A percentile compares a stretch with the other conserved stretches of the same genome.
phyloP scores from a whole-genome alignment of 495 filamentous ascomycete species.

The Aspergillus saccharolyticus region DNA sequence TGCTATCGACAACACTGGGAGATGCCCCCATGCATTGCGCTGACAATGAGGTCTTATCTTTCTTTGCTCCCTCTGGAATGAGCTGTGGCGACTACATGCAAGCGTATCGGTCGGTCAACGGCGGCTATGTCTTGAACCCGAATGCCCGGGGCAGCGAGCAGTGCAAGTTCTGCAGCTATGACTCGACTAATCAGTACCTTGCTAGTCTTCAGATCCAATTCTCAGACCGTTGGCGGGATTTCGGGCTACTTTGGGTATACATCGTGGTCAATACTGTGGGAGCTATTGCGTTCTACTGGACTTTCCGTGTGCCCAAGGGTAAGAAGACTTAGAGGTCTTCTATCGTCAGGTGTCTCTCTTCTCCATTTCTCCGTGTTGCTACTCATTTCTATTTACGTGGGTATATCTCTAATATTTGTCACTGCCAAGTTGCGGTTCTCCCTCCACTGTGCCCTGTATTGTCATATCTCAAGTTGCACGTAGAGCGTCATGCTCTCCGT shows the following conservation, averaged over 20 bases:
- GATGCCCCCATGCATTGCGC: slow-evolving; percentile 46
- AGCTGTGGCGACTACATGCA: slow-evolving; percentile 50
- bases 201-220: slow-evolving; percentile 33
- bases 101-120: background rate
- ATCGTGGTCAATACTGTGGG: slow-evolving; percentile 60
- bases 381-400: too few species aligned
- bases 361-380: too few species aligned
- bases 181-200: slow-evolving; percentile 39
- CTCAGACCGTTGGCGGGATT: slow-evolving; percentile 29
- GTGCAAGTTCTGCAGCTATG: slow-evolving; percentile 40
- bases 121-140: slow-evolving; percentile 20
- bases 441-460: too few species aligned
- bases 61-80: slow-evolving; percentile 42
- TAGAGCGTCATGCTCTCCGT: too few species aligned
- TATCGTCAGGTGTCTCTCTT: too few species aligned
- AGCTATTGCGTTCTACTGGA: slow-evolving; percentile 64
- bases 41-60: slow-evolving; percentile 46
- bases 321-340: slow-evolving; percentile 3
- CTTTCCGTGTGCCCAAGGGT: slow-evolving; percentile 61
- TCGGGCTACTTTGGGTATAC: slow-evolving; percentile 54
- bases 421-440: too few species aligned
- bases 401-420: too few species aligned
- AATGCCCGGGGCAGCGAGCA: slow-evolving; percentile 24
- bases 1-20: slow-evolving; percentile 45
- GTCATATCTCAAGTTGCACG: too few species aligned